Base-by-base conservation (phyloP, 176 grass and related monocot species). In the Musa schizocarpa region DNA sequence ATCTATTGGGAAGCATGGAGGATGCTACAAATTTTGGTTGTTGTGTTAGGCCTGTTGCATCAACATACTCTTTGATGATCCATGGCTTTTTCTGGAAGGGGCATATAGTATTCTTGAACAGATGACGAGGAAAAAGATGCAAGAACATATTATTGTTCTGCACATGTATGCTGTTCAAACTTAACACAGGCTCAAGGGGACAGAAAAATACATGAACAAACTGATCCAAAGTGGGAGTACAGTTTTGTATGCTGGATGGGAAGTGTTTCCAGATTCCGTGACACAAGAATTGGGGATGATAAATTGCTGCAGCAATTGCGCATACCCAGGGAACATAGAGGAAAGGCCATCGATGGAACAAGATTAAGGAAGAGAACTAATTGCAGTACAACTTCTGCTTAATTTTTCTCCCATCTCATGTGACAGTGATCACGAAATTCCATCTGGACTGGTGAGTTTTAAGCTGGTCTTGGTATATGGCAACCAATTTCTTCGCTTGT, bases 171-270 rank as follows among this genome's bases (percentile, higher is more conserved):
- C 69, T 70, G 53, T 13, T 68, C 64, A 8, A 57, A 69, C 16
- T 20, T 59, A 69, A 22, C 49, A 57, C 43, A 52, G 43, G 9
- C 4, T 70, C 20, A 65, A 69, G 12, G 65, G 58, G 29, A 50
- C 52, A 9, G 1, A 70, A 2, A 9, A 56, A 9, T 70, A 57
- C 13, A 34, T 79, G 77, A 69, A 70, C 53, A 14, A 48, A 55
- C 50, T 79, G 65, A 20, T 79, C 14, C 53, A 79, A 27, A 79
- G 25, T 59, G 65, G 77, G 52, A 79, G 14, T 26, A 56, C 58
- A 21, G 24, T 48, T 70, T 58, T 65, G 22, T 70, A 59, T 58
- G 11, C 52, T n/a, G 65, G 22, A 57, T 70, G 64, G 65, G 64
- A 79, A 58, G 10, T 1, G 21, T 69, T 79, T 16, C 7, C 69